phyloP scores from a whole-genome alignment of 2,329 filamentous ascomycete species.

The Aspergillus neotritici region DNA sequence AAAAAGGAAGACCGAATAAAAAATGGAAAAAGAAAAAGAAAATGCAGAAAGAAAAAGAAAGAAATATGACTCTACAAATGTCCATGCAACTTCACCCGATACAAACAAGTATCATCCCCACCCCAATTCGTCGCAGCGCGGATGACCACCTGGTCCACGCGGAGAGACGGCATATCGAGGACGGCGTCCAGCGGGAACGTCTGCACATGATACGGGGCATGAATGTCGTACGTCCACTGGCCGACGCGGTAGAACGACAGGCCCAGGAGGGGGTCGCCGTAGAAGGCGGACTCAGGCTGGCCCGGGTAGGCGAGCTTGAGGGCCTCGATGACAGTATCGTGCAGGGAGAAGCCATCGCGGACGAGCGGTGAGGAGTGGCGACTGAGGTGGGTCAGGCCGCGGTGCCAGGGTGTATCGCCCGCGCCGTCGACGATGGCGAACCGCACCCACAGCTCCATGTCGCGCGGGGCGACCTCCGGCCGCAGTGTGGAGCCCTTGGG shows the following conservation, averaged over 20 bases:
- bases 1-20: no score
- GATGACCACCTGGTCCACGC: slow-evolving; percentile 38
- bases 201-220: slow-evolving; percentile 33
- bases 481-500: slow-evolving; percentile 56
- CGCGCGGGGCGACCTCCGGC: slow-evolving; percentile 55
- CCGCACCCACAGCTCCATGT: slow-evolving; percentile 65
- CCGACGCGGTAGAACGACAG: slow-evolving; percentile 37
- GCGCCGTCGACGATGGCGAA: slow-evolving; percentile 42
- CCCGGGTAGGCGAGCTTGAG: slow-evolving; percentile 26
- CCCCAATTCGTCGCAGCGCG: slow-evolving; percentile 43
- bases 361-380: background rate
- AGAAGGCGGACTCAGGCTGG: slow-evolving; percentile 30
- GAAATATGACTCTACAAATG: slow-evolving; percentile 17
- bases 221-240: slow-evolving; percentile 36
- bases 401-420: background rate
- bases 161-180: slow-evolving; percentile 31
- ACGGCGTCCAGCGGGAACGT: slow-evolving; percentile 34
- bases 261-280: slow-evolving; percentile 32
- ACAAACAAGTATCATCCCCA: slow-evolving; percentile 40
- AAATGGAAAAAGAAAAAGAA: background rate
- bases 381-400: background rate
- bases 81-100: slow-evolving; percentile 43
- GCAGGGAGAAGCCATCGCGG: slow-evolving; percentile 18
- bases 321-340: slow-evolving; percentile 27
- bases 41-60: background rate